These are phyloP conservation scores for Pseudevernia furfuracea DNA, from an alignment of 495 filamentous ascomycete species.

Conservation along the genomic window DNA sequence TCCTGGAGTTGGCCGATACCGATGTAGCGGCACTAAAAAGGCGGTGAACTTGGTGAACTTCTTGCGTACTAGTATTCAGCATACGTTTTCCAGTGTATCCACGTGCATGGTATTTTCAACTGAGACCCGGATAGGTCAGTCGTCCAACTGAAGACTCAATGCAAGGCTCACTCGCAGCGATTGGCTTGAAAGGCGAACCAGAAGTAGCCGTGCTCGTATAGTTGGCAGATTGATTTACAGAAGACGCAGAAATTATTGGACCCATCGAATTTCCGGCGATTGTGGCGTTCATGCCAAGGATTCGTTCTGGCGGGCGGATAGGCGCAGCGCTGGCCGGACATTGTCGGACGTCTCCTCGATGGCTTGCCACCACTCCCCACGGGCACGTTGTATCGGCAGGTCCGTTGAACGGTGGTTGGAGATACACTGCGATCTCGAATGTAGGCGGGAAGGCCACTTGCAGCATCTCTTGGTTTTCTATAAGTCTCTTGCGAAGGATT, in stretches of 20 bases:
- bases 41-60: background rate
- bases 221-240: background rate
- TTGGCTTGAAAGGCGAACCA: background rate
- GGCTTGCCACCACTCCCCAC: conserved; percentile 10
- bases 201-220: background rate
- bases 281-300: background rate
- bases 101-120: background rate
- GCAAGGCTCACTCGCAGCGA: background rate
- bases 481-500: background rate
- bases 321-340: conserved; percentile 7
- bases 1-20: background rate
- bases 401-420: conserved; percentile 7
- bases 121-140: background rate
- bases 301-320: conserved; percentile 5
- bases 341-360: conserved; percentile 5
- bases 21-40: background rate
- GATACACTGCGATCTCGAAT: conserved; percentile 10
- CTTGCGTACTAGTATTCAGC: background rate
- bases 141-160: background rate
- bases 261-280: background rate
- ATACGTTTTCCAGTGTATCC: background rate
- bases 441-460: background rate
- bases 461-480: background rate
- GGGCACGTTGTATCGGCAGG: conserved; percentile 1
- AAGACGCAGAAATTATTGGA: background rate